These are phyloP conservation scores for Cryphonectria parasitica DNA, from an alignment of 2,329 filamentous ascomycete species.

Conservation along the genomic window DNA sequence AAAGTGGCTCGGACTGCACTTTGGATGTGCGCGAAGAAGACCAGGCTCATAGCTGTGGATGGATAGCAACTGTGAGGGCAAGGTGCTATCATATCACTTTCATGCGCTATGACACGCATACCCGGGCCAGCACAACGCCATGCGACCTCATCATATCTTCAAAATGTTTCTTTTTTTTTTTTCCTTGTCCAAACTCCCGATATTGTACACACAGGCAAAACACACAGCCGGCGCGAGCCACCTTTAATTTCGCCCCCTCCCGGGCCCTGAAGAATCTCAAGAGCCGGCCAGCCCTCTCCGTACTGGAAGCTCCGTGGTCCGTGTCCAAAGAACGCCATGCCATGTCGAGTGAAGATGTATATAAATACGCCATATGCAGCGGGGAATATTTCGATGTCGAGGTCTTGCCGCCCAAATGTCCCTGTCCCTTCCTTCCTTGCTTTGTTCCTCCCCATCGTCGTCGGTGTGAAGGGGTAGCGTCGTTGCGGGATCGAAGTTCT, in stretches of 20 bases:
- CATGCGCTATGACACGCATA: neutral
- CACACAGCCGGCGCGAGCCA: slow-evolving; percentile 16
- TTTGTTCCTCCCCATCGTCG: neutral
- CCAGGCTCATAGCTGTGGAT: neutral
- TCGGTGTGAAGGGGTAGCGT: neutral
- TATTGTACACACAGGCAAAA: slow-evolving; percentile 24
- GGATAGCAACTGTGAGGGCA: neutral
- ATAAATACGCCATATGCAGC: slow-evolving; percentile 20
- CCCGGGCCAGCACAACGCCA: neutral
- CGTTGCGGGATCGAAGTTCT: neutral
- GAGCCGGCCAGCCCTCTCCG: slow-evolving; percentile 2
- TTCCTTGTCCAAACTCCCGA: neutral
- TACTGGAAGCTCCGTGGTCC: slow-evolving; percentile 8
- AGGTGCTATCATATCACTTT: neutral
- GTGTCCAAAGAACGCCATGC: slow-evolving; percentile 28
- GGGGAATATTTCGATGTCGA: slow-evolving; percentile 6
- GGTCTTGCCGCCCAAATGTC: slow-evolving; percentile 11
- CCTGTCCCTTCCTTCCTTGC: neutral
- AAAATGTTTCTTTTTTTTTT: neutral
- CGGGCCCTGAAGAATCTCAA: neutral
- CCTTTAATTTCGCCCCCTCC: neutral
- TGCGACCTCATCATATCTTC: neutral
- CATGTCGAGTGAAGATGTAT: slow-evolving; percentile 31
- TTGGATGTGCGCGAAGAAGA: neutral
- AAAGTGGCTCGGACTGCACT: neutral